Evolutionary conservation across 1,284 basidiomycete species (phyloP).

Genomic region (Cerrena zonata): DNA sequence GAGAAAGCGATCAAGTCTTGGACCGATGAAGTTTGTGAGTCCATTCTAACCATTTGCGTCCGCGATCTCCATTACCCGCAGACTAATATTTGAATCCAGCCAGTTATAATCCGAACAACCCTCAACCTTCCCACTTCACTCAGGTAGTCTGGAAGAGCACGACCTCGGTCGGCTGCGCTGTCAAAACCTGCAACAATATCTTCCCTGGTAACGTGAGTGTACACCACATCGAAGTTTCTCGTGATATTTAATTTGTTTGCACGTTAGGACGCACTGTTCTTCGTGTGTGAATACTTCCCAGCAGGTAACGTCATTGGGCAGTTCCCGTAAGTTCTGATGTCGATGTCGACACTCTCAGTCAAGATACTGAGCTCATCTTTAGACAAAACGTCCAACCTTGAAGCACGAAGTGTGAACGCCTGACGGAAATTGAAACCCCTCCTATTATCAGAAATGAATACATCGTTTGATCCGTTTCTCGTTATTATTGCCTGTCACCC

Average conservation of each 20-base stretch:
- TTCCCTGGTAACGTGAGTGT: neutral
- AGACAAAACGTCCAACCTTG: neutral
- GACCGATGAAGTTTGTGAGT: slow-evolving; percentile 41
- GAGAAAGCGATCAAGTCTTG: slow-evolving; percentile 41
- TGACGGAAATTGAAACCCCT: neutral
- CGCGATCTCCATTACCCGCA: too few relatives aligned
- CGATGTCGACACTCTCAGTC: neutral
- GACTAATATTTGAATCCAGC: too few relatives aligned
- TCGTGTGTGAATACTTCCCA: slow-evolving; percentile 56
- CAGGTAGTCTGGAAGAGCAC: slow-evolving; percentile 51
- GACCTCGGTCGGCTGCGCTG: slow-evolving; percentile 51
- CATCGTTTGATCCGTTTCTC: too few relatives aligned
- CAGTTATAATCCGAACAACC: neutral
- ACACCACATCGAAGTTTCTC: slow-evolving; percentile 6
- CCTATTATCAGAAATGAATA: neutral
- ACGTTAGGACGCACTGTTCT: slow-evolving; percentile 42
- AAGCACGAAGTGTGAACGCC: neutral
- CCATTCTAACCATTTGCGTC: neutral
- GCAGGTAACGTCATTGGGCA: slow-evolving; percentile 51
- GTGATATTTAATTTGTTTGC: slow-evolving; percentile 21
- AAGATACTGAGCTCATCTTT: neutral
- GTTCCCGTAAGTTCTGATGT: slow-evolving; percentile 40
- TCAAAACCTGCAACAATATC: slow-evolving; percentile 29
- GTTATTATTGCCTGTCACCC: slow-evolving; percentile 6
- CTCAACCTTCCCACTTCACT: slow-evolving; percentile 49